These are phyloP conservation scores for Zymoseptoria pseudotritici DNA, from an alignment of 2,329 filamentous ascomycete genomes.

Conservation along the genomic window DNA sequence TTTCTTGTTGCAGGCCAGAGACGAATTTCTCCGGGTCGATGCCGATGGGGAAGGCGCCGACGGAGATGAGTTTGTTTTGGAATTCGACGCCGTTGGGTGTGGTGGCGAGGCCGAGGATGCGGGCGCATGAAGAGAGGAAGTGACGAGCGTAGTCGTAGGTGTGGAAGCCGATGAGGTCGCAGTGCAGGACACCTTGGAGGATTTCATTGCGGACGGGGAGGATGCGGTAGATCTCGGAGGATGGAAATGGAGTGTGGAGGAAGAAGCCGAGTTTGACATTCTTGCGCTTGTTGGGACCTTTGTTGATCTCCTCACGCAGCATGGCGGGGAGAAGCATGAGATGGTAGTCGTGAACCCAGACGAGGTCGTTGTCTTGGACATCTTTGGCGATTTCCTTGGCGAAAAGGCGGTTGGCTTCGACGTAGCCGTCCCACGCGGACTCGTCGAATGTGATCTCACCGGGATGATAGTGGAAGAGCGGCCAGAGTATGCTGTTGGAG, in stretches of 20 bases:
- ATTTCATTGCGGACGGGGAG: constrained; percentile 86
- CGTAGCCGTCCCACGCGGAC: constrained; percentile 85
- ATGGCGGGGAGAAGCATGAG: constrained; percentile 94
- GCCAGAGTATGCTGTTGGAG: constrained; percentile 97
- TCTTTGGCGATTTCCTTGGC: constrained; percentile 80
- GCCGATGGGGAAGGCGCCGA: constrained; percentile 94
- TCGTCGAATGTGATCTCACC: constrained; percentile 98
- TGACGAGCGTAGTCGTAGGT: constrained; percentile 99
- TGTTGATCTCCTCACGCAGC: constrained; percentile 74
- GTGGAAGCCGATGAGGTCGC: constrained; percentile 94
- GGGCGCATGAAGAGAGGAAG: constrained; percentile 93
- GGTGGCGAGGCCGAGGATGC: constrained; percentile 71
- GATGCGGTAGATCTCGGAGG: constrained; percentile 93
- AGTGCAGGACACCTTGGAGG: constrained; percentile 78
- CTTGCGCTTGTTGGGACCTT: constrained; percentile 60
- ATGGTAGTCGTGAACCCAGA: constrained; percentile 99
- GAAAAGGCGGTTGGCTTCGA: constrained; percentile 86
- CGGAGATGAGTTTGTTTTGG: constrained; percentile 77
- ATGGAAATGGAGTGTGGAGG: constrained; percentile 93
- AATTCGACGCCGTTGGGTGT: constrained; percentile 92
- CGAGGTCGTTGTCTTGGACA: constrained; percentile 84
- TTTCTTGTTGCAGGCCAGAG: constrained; percentile 75
- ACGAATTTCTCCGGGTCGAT: constrained; percentile 97
- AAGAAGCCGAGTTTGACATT: constrained; percentile 99
- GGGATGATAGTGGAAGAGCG: constrained; percentile 96